Evolutionary conservation across 352 stramenopile species (phyloP).

Genomic region (Globisporangium radiosum): DNA sequence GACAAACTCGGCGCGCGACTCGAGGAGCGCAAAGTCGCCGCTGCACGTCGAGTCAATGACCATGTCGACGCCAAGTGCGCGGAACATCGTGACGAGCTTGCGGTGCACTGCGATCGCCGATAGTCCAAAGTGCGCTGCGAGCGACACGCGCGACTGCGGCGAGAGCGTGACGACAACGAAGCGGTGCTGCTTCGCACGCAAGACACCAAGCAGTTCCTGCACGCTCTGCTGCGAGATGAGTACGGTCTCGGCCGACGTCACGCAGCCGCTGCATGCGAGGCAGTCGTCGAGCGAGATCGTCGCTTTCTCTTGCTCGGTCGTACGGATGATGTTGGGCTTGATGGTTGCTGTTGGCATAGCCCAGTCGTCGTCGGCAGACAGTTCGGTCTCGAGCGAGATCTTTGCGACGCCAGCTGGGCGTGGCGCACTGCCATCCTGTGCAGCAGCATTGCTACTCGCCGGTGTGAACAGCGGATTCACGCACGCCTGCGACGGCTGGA

Average conservation of each 20-base stretch:
- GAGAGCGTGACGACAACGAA: slow-evolving; percentile 85
- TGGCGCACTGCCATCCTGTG: neutral
- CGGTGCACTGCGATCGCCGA: slow-evolving; percentile 56
- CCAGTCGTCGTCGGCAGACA: slow-evolving; percentile 54
- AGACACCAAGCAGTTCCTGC: slow-evolving; percentile 77
- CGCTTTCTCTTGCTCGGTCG: slow-evolving; percentile 71
- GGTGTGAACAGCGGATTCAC: slow-evolving; percentile 91
- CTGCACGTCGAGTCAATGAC: slow-evolving; percentile 90
- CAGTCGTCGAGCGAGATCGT: slow-evolving; percentile 95
- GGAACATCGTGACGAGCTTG: slow-evolving; percentile 76
- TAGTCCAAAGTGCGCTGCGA: slow-evolving; percentile 78
- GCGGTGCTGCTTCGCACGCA: slow-evolving; percentile 37
- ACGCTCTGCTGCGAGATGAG: slow-evolving; percentile 95
- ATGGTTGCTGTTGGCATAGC: slow-evolving; percentile 24
- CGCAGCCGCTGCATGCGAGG: slow-evolving; percentile 95
- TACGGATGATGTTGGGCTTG: slow-evolving; percentile 76
- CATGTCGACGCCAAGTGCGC: slow-evolving; percentile 79
- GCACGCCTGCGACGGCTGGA: slow-evolving; percentile 90
- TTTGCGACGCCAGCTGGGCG: slow-evolving; percentile 37
- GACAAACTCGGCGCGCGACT: slow-evolving; percentile 90
- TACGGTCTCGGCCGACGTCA: slow-evolving; percentile 98
- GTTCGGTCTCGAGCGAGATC: slow-evolving; percentile 74
- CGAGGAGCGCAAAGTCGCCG: slow-evolving; percentile 90
- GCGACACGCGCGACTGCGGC: slow-evolving; percentile 80
- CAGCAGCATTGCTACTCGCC: slow-evolving; percentile 6